Evolutionary conservation across 495 filamentous ascomycete species (phyloP).

Genomic region (Daldinia bambusicola): DNA sequence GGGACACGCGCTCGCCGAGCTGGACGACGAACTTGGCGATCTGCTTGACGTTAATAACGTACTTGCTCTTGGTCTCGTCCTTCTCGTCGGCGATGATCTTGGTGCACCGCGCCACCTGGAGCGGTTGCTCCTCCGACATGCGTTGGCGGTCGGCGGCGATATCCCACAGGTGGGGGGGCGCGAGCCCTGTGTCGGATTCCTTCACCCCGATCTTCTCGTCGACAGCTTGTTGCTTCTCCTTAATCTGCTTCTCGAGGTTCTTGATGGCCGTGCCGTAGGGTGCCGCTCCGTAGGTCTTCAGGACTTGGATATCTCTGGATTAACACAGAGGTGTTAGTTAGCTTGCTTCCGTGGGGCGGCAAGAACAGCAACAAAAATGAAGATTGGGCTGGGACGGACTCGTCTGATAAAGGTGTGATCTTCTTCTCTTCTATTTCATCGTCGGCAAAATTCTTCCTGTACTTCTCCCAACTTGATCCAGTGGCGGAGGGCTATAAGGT

Average conservation of each 20-base stretch:
- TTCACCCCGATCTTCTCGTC: slow-evolving; percentile 94
- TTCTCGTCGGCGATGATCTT: slow-evolving; percentile 99
- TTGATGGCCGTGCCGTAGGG: slow-evolving; percentile 92
- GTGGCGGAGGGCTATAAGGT: slow-evolving; percentile 82
- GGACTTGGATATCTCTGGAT: slow-evolving; percentile 93
- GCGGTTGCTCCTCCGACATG: slow-evolving; percentile 96
- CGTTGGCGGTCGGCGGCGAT: slow-evolving; percentile 96
- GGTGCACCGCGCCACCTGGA: slow-evolving; percentile 97
- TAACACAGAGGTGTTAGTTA: slow-evolving; percentile 38
- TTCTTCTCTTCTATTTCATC: slow-evolving; percentile 99
- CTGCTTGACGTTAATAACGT: slow-evolving; percentile 99
- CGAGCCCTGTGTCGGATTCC: slow-evolving; percentile 98
- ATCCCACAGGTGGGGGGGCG: slow-evolving; percentile 98
- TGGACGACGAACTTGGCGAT: slow-evolving; percentile 99
- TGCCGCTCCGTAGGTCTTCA: slow-evolving; percentile 98
- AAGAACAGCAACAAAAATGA: neutral
- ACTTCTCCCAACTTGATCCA: slow-evolving; percentile 96
- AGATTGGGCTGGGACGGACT: slow-evolving; percentile 68
- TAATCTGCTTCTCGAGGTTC: slow-evolving; percentile 98
- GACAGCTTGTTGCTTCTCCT: slow-evolving; percentile 93
- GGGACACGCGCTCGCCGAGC: slow-evolving; percentile 94
- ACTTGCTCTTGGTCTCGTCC: slow-evolving; percentile 98
- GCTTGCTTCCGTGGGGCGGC: slow-evolving; percentile 38
- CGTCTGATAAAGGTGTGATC: slow-evolving; percentile 94
- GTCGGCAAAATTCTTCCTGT: slow-evolving; percentile 93